Percentiles rank a stretch among this genome's conserved stretches.
phyloP scores from a whole-genome alignment of 345 rosid genomes.

The Salix suchowensis region DNA sequence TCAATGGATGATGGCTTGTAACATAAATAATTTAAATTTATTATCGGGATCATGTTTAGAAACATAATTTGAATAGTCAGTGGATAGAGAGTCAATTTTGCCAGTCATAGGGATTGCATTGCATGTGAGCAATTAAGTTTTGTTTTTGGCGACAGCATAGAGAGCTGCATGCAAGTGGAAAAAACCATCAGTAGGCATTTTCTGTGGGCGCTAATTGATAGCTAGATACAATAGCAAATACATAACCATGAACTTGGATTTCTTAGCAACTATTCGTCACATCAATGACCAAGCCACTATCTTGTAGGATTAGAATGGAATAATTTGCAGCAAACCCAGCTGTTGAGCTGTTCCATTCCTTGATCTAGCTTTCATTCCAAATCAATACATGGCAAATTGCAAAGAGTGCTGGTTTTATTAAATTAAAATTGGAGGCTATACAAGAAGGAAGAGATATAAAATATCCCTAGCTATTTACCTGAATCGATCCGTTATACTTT shows the following conservation, averaged over 20 bases:
- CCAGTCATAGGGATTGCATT: not conserved
- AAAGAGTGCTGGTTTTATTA: not conserved
- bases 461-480: not conserved
- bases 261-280: not conserved
- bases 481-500: too few species aligned
- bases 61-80: not conserved
- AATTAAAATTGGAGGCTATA: not conserved
- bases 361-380: not conserved
- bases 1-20: too few species aligned
- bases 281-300: not conserved
- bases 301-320: constrained; percentile 2
- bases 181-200: not conserved
- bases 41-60: not conserved
- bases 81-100: not conserved
- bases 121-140: not conserved
- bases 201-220: not conserved
- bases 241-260: not conserved
- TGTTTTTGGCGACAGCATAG: not conserved
- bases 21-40: not conserved
- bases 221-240: not conserved
- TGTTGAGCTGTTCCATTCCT: not conserved
- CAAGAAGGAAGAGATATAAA: not conserved
- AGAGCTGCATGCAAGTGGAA: not conserved
- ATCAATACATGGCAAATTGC: not conserved
- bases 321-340: not conserved